These are phyloP conservation scores for Plantago coronopus DNA, from an alignment of 305 asterid species.

Conservation along the genomic window DNA sequence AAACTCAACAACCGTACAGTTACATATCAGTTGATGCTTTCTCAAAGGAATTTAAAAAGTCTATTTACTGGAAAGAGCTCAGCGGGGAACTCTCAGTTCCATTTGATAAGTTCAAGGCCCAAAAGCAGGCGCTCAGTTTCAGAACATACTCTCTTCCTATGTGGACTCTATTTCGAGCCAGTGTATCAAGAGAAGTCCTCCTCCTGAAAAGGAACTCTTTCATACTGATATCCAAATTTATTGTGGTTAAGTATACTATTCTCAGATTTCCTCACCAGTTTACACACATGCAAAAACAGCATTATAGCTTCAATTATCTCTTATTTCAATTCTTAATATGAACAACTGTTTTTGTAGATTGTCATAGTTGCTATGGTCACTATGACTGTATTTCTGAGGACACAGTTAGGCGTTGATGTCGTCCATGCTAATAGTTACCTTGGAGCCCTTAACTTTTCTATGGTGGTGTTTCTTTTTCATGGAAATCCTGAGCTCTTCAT, in stretches of 20 bases:
- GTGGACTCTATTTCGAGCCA: slow-evolving; percentile 37
- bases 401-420: slow-evolving; percentile 20
- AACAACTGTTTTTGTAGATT: slow-evolving; percentile 18
- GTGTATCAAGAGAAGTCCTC: slow-evolving; percentile 5
- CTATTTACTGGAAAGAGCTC: slow-evolving; percentile 26
- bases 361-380: slow-evolving; percentile 18
- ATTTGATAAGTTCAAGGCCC: slow-evolving; percentile 27
- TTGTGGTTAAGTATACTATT: not conserved
- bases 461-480: slow-evolving; percentile 16
- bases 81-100: slow-evolving; percentile 33
- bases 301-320: not conserved
- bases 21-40: slow-evolving; percentile 34
- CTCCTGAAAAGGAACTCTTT: slow-evolving; percentile 7
- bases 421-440: slow-evolving; percentile 22
- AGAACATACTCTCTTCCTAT: slow-evolving; percentile 37
- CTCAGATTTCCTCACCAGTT: not conserved
- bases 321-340: not conserved
- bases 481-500: slow-evolving; percentile 26
- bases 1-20: slow-evolving; percentile 22
- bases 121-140: slow-evolving; percentile 29
- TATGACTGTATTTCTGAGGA: slow-evolving; percentile 28
- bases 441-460: slow-evolving; percentile 25
- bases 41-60: slow-evolving; percentile 32
- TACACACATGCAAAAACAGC: not conserved
- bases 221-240: not conserved